These are phyloP conservation scores for Fusarium compactum DNA, from an alignment of 2,329 filamentous ascomycete genomes.

Conservation along the genomic window DNA sequence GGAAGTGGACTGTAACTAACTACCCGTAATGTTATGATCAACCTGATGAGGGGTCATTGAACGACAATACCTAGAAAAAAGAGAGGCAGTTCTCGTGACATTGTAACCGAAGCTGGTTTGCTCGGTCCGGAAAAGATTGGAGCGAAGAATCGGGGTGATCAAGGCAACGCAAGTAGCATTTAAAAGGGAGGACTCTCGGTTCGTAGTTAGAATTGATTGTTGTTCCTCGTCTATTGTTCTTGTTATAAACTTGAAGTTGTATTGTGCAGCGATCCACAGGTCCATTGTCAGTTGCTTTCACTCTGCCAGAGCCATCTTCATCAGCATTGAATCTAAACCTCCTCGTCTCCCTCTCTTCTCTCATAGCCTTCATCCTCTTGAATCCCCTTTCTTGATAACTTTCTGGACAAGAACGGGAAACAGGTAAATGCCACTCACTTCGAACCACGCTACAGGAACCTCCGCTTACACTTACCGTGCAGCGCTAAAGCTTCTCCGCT, in stretches of 20 bases:
- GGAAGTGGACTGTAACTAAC: constrained; percentile 16
- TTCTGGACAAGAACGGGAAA: neutral
- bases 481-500: constrained; percentile 33
- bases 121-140: constrained; percentile 20
- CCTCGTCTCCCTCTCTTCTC: neutral
- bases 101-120: constrained; percentile 15
- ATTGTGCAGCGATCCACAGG: neutral
- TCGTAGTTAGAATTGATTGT: neutral
- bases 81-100: neutral
- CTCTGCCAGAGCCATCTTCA: neutral
- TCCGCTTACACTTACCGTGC: constrained; percentile 22
- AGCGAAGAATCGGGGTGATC: constrained; percentile 1
- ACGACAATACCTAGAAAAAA: neutral
- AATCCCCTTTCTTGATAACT: neutral
- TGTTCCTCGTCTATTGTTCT: neutral
- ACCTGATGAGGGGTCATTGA: constrained; percentile 5
- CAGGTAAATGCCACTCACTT: constrained; percentile 10
- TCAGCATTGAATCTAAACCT: neutral
- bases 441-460: constrained; percentile 14
- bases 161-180: neutral
- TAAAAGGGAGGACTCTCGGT: neutral
- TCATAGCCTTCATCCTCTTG: neutral
- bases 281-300: neutral
- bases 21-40: constrained; percentile 12
- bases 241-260: neutral